Evolutionary conservation across 208 protist genomes (phyloP), one percentile per base, ranked within the genome.

Genomic region (Acanthamoeba triangularis): DNA sequence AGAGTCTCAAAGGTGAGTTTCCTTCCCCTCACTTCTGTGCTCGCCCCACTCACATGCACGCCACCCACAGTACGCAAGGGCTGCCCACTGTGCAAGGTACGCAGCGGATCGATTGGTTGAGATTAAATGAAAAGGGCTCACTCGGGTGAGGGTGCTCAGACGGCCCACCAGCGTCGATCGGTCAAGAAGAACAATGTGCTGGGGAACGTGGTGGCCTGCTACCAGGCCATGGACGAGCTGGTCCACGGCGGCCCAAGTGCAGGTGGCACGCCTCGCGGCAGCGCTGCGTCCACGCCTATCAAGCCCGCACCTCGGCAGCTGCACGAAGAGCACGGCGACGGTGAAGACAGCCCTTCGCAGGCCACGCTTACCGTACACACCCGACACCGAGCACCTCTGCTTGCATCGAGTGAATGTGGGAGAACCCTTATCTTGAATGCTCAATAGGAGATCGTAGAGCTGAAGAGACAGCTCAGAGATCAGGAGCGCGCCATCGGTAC

Each of bases 401-500:
- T 4, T 44, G 41, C 41, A 4, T 44, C 4, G 41, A 44, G 41
- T 44, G 41, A 44, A 4, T 44, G 52, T 59, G 52, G 52, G 18
- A 61, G 7, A 0, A 1, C 2, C 67, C 1, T 72, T 1, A 11
- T n/a, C 65, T 37, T 72, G 25, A 76, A 16, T 13, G 33, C 2
- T n/a, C 67, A 41, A 11, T 30, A 78, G 69, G 69, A 78, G n/a
- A 78, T 78, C 37, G 69, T 47, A 6, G 69, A 78, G 20, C n/a
- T 78, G 1, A 78, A 47, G 69, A 78, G 69, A 25, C 69, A 78
- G 37, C 69, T 78, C 1, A 18, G 69, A 30, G 69, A 78, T 10
- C 69, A 78, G 33, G 69, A 78, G n/a, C 69, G 69, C 1, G 69
- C 69, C 69, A 78, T 78, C 33, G 69, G 69, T 78, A 78, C 33